A percentile compares a stretch with the other conserved stretches of the same genome.
These are phyloP conservation scores for Candida ulmi DNA, from an alignment of 805 yeast genomes.

Conservation along the genomic window DNA sequence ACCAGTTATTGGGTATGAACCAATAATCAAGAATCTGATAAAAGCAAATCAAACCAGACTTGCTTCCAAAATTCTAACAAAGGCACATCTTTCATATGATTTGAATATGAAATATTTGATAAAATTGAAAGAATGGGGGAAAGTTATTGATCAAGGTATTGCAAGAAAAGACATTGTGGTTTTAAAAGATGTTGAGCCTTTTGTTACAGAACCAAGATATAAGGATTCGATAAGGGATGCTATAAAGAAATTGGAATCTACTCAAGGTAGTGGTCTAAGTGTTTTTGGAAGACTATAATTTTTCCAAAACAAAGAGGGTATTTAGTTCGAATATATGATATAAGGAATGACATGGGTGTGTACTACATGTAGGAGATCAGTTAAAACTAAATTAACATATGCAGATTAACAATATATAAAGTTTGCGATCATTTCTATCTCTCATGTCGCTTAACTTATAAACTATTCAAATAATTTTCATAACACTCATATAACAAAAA, in stretches of 20 bases:
- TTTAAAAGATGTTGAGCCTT: constrained; percentile 2
- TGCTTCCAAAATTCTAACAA: constrained; percentile 13
- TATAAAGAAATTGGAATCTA: not conserved
- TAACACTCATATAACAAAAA: not conserved
- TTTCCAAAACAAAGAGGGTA: too few species aligned
- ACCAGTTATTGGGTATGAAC: constrained; percentile 68
- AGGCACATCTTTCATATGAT: constrained; percentile 13
- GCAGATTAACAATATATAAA: too few species aligned
- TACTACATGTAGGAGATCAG: too few species aligned
- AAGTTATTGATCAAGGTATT: constrained; percentile 17
- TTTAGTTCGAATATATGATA: not conserved
- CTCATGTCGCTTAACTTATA: too few species aligned
- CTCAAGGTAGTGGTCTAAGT: not conserved
- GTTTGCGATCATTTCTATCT: too few species aligned
- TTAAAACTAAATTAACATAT: not conserved
- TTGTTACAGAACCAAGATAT: constrained; percentile 8
- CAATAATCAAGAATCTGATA: constrained; percentile 33
- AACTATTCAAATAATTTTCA: too few species aligned
- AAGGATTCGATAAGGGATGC: constrained; percentile 4
- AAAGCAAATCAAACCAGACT: constrained; percentile 10
- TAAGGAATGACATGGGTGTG: too few species aligned
- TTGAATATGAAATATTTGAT: constrained; percentile 12
- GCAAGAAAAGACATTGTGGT: constrained; percentile 12
- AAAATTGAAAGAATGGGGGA: constrained; percentile 14
- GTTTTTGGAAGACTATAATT: constrained; percentile 1